Percentiles rank a stretch among this genome's conserved stretches.
Evolutionary conservation across 495 filamentous ascomycete genomes (phyloP).

Genomic region (Lasiosphaeriaceae sp.): DNA sequence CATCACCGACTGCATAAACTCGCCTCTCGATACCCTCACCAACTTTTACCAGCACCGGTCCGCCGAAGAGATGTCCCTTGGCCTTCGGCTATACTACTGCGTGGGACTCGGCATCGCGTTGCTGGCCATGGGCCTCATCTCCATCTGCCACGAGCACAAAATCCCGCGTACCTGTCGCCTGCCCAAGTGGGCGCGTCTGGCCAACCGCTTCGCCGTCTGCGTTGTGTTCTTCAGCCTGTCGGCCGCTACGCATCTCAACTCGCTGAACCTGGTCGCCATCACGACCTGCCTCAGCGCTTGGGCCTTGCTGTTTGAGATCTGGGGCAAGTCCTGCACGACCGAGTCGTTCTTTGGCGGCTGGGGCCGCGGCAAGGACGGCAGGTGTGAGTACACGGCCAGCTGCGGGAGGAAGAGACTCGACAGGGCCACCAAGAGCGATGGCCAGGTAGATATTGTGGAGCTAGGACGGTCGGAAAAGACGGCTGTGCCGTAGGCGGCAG

Average conservation of each 20-base stretch:
- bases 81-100: constrained; percentile 58
- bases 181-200: constrained; percentile 42
- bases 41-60: constrained; percentile 41
- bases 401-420: constrained; percentile 34
- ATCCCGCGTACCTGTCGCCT: constrained; percentile 36
- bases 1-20: constrained; percentile 44
- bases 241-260: constrained; percentile 38
- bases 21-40: constrained; percentile 40
- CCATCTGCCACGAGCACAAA: constrained; percentile 24
- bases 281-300: constrained; percentile 45
- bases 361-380: constrained; percentile 10
- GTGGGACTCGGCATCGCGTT: constrained; percentile 50
- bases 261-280: constrained; percentile 44
- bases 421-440: constrained; percentile 22
- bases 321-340: constrained; percentile 41
- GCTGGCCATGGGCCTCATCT: constrained; percentile 37
- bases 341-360: constrained; percentile 34
- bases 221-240: constrained; percentile 48
- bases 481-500: constrained; percentile 9
- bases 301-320: constrained; percentile 48
- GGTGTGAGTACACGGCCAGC: constrained; percentile 27
- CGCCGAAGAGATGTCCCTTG: constrained; percentile 37
- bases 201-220: constrained; percentile 44
- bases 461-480: constrained; percentile 28
- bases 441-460: constrained; percentile 35